Evolutionary conservation across 148 eudicot genomes (phyloP).

Genomic region (Mesembryanthemum crystallinum): DNA sequence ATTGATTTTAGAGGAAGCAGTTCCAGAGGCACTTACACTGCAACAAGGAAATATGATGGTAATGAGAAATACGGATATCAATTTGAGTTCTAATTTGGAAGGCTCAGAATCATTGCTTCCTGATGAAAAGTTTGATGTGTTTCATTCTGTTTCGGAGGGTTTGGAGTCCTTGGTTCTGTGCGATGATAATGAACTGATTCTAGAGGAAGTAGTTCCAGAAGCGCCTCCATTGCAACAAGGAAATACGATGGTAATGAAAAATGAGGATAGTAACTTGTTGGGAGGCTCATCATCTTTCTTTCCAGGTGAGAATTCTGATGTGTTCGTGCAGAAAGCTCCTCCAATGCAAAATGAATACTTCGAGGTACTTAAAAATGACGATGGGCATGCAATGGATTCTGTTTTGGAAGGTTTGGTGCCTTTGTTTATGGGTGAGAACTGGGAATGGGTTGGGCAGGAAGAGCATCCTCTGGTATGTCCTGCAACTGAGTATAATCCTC

Average conservation of each 20-base stretch:
- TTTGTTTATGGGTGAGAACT: slow-evolving; percentile 33
- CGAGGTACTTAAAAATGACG: slow-evolving; percentile 14
- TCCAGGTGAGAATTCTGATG: slow-evolving; percentile 17
- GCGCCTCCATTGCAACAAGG: slow-evolving; percentile 16
- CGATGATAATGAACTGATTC: too few relatives aligned
- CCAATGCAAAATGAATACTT: slow-evolving; percentile 17
- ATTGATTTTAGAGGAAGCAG: slow-evolving; percentile 6
- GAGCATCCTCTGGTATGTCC: slow-evolving; percentile 8
- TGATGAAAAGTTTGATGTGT: slow-evolving; percentile 25
- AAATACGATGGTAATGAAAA: background rate
- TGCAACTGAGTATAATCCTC: background rate
- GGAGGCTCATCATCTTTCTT: slow-evolving; percentile 30
- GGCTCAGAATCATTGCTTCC: slow-evolving; percentile 24
- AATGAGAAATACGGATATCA: too few relatives aligned
- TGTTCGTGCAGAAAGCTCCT: slow-evolving; percentile 18
- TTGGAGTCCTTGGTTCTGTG: too few relatives aligned
- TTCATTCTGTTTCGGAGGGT: background rate
- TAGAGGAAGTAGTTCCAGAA: slow-evolving; percentile 23
- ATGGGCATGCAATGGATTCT: slow-evolving; percentile 14
- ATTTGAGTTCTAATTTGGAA: too few relatives aligned
- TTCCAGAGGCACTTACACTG: too few relatives aligned
- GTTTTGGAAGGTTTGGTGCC: slow-evolving; percentile 29
- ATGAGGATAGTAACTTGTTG: slow-evolving; percentile 22
- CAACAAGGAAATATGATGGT: too few relatives aligned
- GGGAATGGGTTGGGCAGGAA: slow-evolving; percentile 31